Conservation (phyloP, 2,329 filamentous ascomycete species). For the Scedosporium minutisporum region DNA sequence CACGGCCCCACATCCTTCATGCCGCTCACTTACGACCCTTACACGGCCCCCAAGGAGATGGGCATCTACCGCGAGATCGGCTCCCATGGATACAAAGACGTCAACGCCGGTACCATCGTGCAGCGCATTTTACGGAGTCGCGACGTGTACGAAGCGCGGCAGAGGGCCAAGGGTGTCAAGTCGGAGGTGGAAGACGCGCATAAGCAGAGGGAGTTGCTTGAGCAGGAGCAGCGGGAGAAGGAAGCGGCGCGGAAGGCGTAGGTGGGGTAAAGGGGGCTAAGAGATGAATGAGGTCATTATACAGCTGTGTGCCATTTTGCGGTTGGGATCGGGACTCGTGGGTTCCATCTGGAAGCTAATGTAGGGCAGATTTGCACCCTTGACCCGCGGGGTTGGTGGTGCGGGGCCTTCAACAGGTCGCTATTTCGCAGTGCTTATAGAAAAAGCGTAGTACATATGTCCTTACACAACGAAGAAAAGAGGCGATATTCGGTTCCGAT, state of each 20-base stretch:
- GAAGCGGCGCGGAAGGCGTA: constrained; percentile 26
- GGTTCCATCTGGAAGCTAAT: too few species aligned
- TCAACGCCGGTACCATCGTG: constrained; percentile 90
- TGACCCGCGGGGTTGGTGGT: background rate
- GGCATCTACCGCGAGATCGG: constrained; percentile 76
- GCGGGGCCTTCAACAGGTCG: constrained; percentile 4
- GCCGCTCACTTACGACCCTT: constrained; percentile 69
- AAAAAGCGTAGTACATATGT: background rate
- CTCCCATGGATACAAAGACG: constrained; percentile 68
- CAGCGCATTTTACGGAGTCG: constrained; percentile 79
- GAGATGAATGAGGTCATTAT: background rate
- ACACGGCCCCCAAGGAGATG: constrained; percentile 69
- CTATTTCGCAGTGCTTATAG: background rate
- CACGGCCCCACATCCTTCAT: constrained; percentile 95
- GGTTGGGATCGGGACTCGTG: background rate
- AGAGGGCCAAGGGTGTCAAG: constrained; percentile 84
- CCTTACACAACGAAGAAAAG: background rate
- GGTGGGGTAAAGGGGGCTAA: background rate
- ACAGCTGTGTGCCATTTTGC: background rate
- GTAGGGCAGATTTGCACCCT: background rate
- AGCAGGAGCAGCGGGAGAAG: constrained; percentile 44
- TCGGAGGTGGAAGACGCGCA: constrained; percentile 62
- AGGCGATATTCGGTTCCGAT: too few species aligned
- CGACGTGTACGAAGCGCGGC: constrained; percentile 81
- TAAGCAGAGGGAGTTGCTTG: constrained; percentile 50